A percentile compares a stretch with the other conserved stretches of the same genome.
Evolutionary conservation across 306 rosid species (phyloP).

Genomic region (Malus sieversii): DNA sequence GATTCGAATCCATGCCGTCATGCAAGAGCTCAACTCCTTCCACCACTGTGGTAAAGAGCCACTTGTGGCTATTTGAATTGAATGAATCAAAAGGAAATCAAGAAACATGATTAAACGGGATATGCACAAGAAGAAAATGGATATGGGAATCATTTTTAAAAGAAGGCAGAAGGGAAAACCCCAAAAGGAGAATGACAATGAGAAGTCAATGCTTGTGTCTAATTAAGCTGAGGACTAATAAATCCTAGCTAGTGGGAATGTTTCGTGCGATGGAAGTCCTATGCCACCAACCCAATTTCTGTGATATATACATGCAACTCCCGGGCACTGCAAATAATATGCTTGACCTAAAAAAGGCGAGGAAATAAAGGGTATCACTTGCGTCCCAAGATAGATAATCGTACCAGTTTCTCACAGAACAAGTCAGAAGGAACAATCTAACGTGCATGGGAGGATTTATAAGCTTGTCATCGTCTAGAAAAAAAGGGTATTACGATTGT

Average conservation of each 20-base stretch:
- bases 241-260: background rate
- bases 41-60: too few relatives aligned
- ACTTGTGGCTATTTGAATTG: background rate
- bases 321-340: conserved; percentile 21
- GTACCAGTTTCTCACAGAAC: background rate
- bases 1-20: too few relatives aligned
- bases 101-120: background rate
- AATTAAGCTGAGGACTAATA: background rate
- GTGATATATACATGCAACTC: background rate
- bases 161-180: background rate
- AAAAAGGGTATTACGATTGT: too few relatives aligned
- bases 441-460: background rate
- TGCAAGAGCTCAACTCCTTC: too few relatives aligned
- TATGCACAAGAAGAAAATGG: background rate
- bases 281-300: background rate
- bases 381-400: conserved; percentile 9
- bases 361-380: conserved; percentile 30
- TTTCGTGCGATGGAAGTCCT: background rate
- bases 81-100: background rate
- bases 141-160: background rate
- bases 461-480: background rate
- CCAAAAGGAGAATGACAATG: background rate
- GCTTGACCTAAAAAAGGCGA: conserved; percentile 22
- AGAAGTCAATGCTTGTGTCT: background rate
- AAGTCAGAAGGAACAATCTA: background rate